phyloP scores from a whole-genome alignment of 2,329 filamentous ascomycete genomes.

The Fonsecaea multimorphosa region DNA sequence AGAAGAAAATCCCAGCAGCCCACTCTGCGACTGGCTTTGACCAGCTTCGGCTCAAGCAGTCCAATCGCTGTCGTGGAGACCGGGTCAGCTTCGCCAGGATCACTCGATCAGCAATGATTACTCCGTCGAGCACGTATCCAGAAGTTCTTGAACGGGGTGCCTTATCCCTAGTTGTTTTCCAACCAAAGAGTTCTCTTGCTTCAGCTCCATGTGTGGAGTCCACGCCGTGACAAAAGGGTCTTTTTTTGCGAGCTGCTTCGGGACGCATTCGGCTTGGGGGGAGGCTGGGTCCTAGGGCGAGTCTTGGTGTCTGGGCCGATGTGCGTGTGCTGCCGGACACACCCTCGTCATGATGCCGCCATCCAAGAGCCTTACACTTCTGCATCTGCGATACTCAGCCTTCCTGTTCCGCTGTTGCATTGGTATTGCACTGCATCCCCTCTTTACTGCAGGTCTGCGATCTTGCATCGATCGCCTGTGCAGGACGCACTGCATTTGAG shows the following conservation, averaged over 20 bases:
- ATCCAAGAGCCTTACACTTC: neutral
- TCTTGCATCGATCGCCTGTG: conserved; percentile 37
- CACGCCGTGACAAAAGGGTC: conserved; percentile 1
- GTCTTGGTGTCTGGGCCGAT: neutral
- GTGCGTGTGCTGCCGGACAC: neutral
- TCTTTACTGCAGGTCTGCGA: conserved; percentile 30
- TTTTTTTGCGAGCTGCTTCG: neutral
- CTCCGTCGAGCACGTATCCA: conserved; percentile 20
- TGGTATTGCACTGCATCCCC: conserved; percentile 32
- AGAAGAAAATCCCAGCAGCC: conserved; percentile 25
- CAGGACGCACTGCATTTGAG: conserved; percentile 26
- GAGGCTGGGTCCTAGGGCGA: neutral
- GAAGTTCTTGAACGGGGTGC: conserved; percentile 21
- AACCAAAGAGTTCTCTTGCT: conserved; percentile 22
- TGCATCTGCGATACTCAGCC: conserved; percentile 30
- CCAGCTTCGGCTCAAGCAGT: conserved; percentile 18
- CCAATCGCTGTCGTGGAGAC: conserved; percentile 27
- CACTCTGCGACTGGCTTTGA: conserved; percentile 13
- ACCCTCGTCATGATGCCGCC: neutral
- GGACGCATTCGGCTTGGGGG: neutral
- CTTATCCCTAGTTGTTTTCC: conserved; percentile 18
- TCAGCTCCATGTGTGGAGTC: conserved; percentile 2
- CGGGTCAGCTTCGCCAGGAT: conserved; percentile 28
- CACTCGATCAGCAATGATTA: conserved; percentile 20
- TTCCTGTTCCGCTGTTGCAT: conserved; percentile 25